Evolutionary conservation across 768 basidiomycete genomes (phyloP).

Genomic region (Suillus sp.): DNA sequence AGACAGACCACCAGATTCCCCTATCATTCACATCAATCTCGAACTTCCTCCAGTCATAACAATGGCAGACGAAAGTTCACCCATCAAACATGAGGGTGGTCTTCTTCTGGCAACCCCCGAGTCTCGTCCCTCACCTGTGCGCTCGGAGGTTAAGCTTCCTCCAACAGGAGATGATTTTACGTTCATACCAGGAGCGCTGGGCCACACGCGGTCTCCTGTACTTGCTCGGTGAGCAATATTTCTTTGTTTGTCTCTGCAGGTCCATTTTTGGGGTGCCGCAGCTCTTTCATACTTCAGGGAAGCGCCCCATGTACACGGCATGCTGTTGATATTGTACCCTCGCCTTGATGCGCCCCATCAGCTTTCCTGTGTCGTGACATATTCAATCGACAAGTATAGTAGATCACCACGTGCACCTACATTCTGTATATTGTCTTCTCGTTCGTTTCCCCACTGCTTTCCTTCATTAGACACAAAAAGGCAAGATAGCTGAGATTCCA

Average conservation of each 20-base stretch:
- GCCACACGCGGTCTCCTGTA: slow-evolving; percentile 36
- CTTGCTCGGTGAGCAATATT: slow-evolving; percentile 29
- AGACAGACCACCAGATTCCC: slow-evolving; percentile 16
- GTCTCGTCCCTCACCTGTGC: slow-evolving; percentile 17
- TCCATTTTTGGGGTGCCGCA: not conserved
- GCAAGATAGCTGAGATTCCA: slow-evolving; percentile 19
- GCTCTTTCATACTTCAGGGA: slow-evolving; percentile 2
- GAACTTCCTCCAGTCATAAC: slow-evolving; percentile 18
- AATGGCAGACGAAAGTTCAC: slow-evolving; percentile 27
- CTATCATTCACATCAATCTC: slow-evolving; percentile 14
- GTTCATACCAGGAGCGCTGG: slow-evolving; percentile 13
- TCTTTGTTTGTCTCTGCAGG: not conserved
- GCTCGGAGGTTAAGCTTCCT: slow-evolving; percentile 18
- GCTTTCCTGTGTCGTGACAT: slow-evolving; percentile 3
- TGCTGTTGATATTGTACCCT: slow-evolving; percentile 1
- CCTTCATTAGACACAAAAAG: not conserved
- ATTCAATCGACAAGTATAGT: slow-evolving; percentile 19
- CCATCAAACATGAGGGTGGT: slow-evolving; percentile 31
- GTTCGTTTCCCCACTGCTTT: slow-evolving; percentile 3
- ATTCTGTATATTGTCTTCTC: not conserved
- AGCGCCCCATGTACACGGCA: not conserved
- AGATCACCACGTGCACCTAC: slow-evolving; percentile 20
- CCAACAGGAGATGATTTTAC: slow-evolving; percentile 13
- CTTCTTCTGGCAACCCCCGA: slow-evolving; percentile 20
- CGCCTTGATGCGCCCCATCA: slow-evolving; percentile 10